Base-by-base conservation (phyloP, 2,329 filamentous ascomycete species). In the Rhinocladiella similis region DNA sequence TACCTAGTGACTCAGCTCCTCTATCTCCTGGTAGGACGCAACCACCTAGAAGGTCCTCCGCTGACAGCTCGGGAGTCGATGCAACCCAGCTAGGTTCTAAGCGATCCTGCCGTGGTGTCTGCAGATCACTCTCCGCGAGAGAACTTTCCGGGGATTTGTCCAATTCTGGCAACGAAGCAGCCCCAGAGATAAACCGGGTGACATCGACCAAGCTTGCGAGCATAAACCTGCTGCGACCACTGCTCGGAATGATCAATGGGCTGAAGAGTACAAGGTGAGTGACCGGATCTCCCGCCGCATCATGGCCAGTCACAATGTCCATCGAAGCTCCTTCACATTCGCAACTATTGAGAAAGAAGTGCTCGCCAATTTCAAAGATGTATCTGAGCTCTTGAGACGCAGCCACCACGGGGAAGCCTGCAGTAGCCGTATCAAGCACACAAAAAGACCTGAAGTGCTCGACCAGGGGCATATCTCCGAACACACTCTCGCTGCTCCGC, bases 391-490 rank as follows among this genome's bases (percentile, higher is more conserved):
- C 56, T 19, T 63, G 57, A 5, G 66, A 67, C 10, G 63, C 63
- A 7, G 62, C 65, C 9, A 61, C 55, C 9, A 66, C 63, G n/a
- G 65, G 64, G 20, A 58, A 63, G 3, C 62, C 61, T 27, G 59
- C 52, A 14, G 59, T 19, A 10, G 53, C 62, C 10, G 64, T 61
- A 39, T 65, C 61, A 6, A 69, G 54, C 33, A 70, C 60, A 42
- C 66, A 67, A 50, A 69, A 69, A 7, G 59, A 65, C 43, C 54
- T 63, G 55, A 70, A 68, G 50, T 70, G 65, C 16, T 66, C 63
- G 3, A 69, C 63, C 16, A 55, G 45, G 19, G 33, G 47, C 19
- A 41, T 25, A 12, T 35, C 50, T 19, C 36, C 33, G 20, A 13
- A 16, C 12, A 13, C 35, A 38, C n/a, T 16, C n/a, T 38, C 38